phyloP scores from a whole-genome alignment of 768 basidiomycete species.

The Lactarius sanguifluus region DNA sequence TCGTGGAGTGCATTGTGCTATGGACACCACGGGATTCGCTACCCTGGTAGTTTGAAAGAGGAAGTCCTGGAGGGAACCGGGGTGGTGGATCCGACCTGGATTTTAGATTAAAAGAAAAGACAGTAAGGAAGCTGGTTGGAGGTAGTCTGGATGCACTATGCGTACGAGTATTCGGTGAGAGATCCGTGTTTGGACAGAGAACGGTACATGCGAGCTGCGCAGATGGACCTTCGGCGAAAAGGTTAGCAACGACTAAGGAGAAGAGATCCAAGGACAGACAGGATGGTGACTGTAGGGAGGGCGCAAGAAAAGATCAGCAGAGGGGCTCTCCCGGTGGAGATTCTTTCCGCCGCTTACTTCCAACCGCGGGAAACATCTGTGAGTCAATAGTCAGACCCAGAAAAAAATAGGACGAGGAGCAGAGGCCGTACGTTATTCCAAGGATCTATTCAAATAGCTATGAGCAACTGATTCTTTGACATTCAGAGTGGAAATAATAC shows the following conservation, averaged over 20 bases:
- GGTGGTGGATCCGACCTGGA: neutral
- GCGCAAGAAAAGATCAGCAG: neutral
- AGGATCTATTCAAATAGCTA: constrained; percentile 1
- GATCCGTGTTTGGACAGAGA: constrained; percentile 3
- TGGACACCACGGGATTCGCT: neutral
- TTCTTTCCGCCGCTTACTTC: neutral
- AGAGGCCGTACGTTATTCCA: constrained; percentile 11
- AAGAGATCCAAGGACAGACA: neutral
- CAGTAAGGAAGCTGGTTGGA: neutral
- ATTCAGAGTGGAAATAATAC: neutral
- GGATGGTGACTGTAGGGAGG: neutral
- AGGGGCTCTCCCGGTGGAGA: neutral
- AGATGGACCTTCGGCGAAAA: constrained; percentile 2
- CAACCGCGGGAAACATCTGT: constrained; percentile 11
- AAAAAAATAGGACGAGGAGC: neutral
- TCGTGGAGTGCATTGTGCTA: neutral
- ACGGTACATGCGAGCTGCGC: neutral
- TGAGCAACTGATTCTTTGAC: neutral
- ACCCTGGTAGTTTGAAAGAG: neutral
- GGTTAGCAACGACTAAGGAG: neutral
- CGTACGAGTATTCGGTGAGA: constrained; percentile 21
- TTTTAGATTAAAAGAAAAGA: neutral
- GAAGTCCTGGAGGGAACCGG: neutral
- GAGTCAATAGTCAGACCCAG: neutral
- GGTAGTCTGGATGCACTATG: neutral